Conservation (phyloP, 371 early-diverging fungal species). For the Actinomortierella ambigua region DNA sequence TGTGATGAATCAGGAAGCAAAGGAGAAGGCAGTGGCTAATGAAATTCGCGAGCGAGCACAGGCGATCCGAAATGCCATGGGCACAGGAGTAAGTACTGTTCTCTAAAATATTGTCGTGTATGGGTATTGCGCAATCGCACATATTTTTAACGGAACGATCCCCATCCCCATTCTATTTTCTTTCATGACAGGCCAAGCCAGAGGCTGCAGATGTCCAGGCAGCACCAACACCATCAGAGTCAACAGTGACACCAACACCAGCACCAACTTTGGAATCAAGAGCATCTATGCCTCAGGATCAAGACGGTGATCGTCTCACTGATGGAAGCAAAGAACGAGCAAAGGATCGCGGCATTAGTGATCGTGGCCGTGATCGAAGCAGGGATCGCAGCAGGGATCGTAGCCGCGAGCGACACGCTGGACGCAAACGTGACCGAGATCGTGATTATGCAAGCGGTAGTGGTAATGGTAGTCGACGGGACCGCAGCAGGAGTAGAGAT, state of each 20-base stretch:
- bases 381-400: constrained; percentile 34
- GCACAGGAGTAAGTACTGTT: constrained; percentile 21
- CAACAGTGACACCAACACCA: not conserved
- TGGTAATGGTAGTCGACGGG: constrained; percentile 20
- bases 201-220: not conserved
- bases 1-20: constrained; percentile 44
- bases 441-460: constrained; percentile 14
- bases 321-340: constrained; percentile 11
- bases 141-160: constrained; percentile 3
- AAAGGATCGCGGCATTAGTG: constrained; percentile 3
- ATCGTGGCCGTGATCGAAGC: constrained; percentile 16
- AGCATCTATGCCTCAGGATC: not conserved
- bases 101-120: constrained; percentile 10
- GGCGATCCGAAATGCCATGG: constrained; percentile 28
- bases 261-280: not conserved
- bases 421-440: constrained; percentile 15
- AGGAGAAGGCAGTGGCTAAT: constrained; percentile 31
- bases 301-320: constrained; percentile 7
- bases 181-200: constrained; percentile 1
- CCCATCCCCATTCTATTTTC: constrained; percentile 9
- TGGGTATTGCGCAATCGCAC: not conserved
- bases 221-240: not conserved
- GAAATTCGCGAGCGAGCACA: constrained; percentile 34
- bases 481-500: constrained; percentile 15
- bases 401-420: constrained; percentile 4